Evolutionary conservation across 2,329 filamentous ascomycete species (phyloP), one percentile per base, ranked within the genome.

Genomic region (Passalora sequoiae): DNA sequence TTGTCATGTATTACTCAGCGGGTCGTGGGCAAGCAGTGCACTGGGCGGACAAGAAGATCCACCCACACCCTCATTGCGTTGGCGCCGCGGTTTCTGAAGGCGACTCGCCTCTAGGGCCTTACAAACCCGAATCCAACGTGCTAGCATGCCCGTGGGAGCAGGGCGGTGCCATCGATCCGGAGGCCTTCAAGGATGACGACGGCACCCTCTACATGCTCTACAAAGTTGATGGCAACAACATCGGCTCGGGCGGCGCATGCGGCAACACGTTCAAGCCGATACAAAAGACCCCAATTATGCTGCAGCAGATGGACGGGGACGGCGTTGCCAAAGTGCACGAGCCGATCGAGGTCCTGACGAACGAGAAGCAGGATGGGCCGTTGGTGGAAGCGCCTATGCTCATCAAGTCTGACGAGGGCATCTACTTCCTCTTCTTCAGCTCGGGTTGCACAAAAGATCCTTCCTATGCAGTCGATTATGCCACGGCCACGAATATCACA

Each of bases 381-480:
- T 53, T 66, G 3, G 56, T 66, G 33, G 63, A 66, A 52, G 63
- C 62, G 3, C 63, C 63, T 2, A 50, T 47, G 10, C 50, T 66
- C 16, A 39, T 59, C 6, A 50, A 54, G 31, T 57, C 55, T 2
- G 20, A 38, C 12, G 55, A 58, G 4, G 60, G 59, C 12, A 44
- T 51, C 16, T 66, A 64, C 51, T 63, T 66, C 46, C 55, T 66
- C 15, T 66, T 66, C 57, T 66, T 59, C 56, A 59, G 54, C 5
- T 60, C 58, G 9, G 62, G 61, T 1, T 66, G 63, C 48, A 64
- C 60, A 3, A 51, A 57, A 13, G 40, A 46, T 6, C 43, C 54
- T 3, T 42, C 46, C 4, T 66, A 66, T 48, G 53, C 60, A 21
- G 48, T 65, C 38, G 60, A 60, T 13, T 66, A 66, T 45, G 62